Base-by-base conservation (phyloP, 768 basidiomycete genomes). In the Hygrophoropsis aurantiaca region DNA sequence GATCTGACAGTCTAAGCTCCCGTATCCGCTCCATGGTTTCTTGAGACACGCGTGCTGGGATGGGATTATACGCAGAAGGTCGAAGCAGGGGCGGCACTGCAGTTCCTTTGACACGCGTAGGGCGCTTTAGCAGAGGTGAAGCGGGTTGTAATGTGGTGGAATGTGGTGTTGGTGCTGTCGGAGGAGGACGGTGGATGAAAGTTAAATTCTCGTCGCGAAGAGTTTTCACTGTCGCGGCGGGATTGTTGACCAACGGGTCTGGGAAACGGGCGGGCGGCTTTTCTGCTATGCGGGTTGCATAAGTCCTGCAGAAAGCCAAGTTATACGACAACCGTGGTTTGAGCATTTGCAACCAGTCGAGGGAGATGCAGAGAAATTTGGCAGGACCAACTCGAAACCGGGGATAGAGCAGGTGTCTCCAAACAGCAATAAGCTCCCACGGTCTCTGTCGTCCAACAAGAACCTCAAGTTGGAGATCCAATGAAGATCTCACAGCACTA, bases 121-220 rank as follows among this genome's bases (percentile, higher is more conserved):
- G 58, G 11, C 77, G 67, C 0, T 71, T 71, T 13, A 92, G 75
- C 4, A 92, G 72, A 0, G 90, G 87, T 0, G 90, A 93, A 5
- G 78, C 66, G 9, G 90, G 90, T 8, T 76, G 71, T 5, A 80
- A 81, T 5, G 81, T 84, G 47, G 82, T 78, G 16, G 90, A 93
- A 49, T 74, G 71, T 3, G 89, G 88, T 15, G 88, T 75, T 8
- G 86, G 85, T 9, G 83, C 78, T 9, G 85, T 81, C 1, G 90
- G 87, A 0, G 90, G 90, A n/a, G 87, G 87, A 35, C 90, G 83
- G 62, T 89, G 87, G 48, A 92, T 83, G 62, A 92, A 92, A 0
- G 87, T 87, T 46, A 90, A 65, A 49, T 76, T 71, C 47, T 78
- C 76, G 52, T 78, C 79, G 5, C 70, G 64, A 18, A 85, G 65